Percentiles rank a stretch among this genome's conserved stretches.
Evolutionary conservation across 345 rosid species (phyloP).

Genomic region (Xanthoceras sorbifolium): DNA sequence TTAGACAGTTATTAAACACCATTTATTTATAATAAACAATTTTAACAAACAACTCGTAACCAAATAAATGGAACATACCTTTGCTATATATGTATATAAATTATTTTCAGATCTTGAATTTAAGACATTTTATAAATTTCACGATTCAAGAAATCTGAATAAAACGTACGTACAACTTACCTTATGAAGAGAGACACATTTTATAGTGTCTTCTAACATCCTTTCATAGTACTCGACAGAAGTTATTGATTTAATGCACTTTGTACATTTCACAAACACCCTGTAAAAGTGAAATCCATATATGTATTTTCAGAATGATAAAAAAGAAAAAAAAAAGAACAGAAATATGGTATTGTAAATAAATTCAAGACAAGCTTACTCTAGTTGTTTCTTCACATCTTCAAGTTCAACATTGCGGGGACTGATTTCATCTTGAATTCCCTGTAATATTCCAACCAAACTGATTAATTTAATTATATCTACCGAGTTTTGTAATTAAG

Average conservation of each 20-base stretch:
- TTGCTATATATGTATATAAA: slow-evolving; percentile 4
- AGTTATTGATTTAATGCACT: slow-evolving; percentile 11
- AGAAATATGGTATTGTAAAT: neutral
- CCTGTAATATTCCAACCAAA: slow-evolving; percentile 1
- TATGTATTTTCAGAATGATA: neutral
- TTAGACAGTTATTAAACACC: no score
- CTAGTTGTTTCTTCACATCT: no score
- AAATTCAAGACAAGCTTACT: neutral
- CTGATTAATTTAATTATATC: neutral
- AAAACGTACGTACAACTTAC: neutral
- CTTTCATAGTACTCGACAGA: slow-evolving; percentile 17
- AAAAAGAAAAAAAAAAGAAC: no score
- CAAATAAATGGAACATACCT: neutral
- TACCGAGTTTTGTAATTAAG: no score
- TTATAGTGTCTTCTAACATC: slow-evolving; percentile 22
- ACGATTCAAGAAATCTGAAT: neutral
- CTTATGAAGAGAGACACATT: slow-evolving; percentile 19
- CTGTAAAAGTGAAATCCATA: neutral
- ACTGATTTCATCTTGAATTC: no score
- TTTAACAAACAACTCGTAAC: no score
- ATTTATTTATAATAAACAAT: no score
- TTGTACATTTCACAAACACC: slow-evolving; percentile 8
- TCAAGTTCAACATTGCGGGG: slow-evolving; percentile 5
- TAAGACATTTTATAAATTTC: no score
- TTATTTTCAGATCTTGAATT: no score